Conservation (phyloP, 1,284 basidiomycete species). For the Pyrrhoderma noxium region DNA sequence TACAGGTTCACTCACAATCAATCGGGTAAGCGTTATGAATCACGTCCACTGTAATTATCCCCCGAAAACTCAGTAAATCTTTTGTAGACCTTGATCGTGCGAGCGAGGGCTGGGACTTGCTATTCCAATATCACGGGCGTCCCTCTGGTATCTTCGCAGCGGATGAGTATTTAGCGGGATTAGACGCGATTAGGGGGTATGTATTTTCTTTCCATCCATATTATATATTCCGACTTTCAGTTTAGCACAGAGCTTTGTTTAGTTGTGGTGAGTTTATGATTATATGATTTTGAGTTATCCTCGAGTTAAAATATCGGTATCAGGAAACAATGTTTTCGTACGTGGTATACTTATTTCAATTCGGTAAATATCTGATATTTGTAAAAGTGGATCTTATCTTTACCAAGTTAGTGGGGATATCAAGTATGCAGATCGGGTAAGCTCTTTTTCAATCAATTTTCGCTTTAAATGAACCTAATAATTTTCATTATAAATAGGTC, state of each 20-base stretch:
- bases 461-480: conserved; percentile 1
- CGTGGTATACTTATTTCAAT: conserved; percentile 19
- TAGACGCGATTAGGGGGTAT: conserved; percentile 46
- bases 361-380: conserved; percentile 1
- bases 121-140: conserved; percentile 54
- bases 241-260: conserved; percentile 46
- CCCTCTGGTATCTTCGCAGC: conserved; percentile 53
- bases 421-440: conserved; percentile 47
- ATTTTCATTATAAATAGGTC: conserved; percentile 30
- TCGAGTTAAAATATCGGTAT: neutral
- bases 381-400: conserved; percentile 42
- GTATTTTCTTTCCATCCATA: conserved; percentile 13
- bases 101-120: conserved; percentile 47
- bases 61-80: no score
- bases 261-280: conserved; percentile 41
- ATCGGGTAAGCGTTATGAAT: conserved; percentile 32
- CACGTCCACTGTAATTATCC: no score
- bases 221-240: conserved; percentile 1
- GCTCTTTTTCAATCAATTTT: conserved; percentile 13
- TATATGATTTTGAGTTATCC: neutral
- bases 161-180: conserved; percentile 51
- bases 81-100: conserved; percentile 48
- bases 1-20: conserved; percentile 53
- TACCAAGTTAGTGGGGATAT: conserved; percentile 52
- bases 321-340: conserved; percentile 59